A percentile compares a stretch with the other conserved stretches of the same genome.
These are phyloP conservation scores for Kregervanrija fluxuum DNA, from an alignment of 805 yeast species.

Conservation along the genomic window DNA sequence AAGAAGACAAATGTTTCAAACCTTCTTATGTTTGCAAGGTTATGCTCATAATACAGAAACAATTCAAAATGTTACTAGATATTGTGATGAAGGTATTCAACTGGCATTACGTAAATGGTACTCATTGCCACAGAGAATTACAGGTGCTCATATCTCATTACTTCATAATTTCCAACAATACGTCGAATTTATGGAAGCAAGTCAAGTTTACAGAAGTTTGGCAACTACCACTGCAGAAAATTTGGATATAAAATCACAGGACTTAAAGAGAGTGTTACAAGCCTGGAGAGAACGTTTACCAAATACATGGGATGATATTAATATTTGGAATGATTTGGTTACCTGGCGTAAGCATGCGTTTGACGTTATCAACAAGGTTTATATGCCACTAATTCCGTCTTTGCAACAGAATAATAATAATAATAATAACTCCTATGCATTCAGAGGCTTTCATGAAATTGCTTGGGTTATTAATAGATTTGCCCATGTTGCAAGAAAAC, in stretches of 20 bases:
- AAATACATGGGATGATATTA: constrained; percentile 94
- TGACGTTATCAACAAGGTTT: constrained; percentile 89
- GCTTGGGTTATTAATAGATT: constrained; percentile 98
- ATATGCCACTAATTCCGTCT: constrained; percentile 85
- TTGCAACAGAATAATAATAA: constrained; percentile 66
- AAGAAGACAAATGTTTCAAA: constrained; percentile 89
- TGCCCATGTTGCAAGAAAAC: constrained; percentile 97
- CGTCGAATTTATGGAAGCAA: constrained; percentile 95
- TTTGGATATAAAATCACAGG: constrained; percentile 88
- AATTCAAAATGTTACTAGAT: constrained; percentile 72
- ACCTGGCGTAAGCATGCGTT: constrained; percentile 99
- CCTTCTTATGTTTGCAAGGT: constrained; percentile 88
- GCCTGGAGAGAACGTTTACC: constrained; percentile 99
- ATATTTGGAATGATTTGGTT: constrained; percentile 94
- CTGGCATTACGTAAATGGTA: constrained; percentile 89
- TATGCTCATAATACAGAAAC: constrained; percentile 87
- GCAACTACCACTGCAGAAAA: constrained; percentile 89
- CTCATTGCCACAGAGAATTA: constrained; percentile 66
- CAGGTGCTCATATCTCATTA: constrained; percentile 81
- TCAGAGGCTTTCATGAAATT: constrained; percentile 96
- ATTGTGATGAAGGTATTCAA: constrained; percentile 96
- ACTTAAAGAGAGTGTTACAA: constrained; percentile 85
- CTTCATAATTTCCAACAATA: constrained; percentile 95
- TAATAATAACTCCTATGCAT: constrained; percentile 85
- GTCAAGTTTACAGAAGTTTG: constrained; percentile 83